These are phyloP conservation scores for Trichoderma gamsii DNA, from an alignment of 495 filamentous ascomycete species.

Conservation along the genomic window DNA sequence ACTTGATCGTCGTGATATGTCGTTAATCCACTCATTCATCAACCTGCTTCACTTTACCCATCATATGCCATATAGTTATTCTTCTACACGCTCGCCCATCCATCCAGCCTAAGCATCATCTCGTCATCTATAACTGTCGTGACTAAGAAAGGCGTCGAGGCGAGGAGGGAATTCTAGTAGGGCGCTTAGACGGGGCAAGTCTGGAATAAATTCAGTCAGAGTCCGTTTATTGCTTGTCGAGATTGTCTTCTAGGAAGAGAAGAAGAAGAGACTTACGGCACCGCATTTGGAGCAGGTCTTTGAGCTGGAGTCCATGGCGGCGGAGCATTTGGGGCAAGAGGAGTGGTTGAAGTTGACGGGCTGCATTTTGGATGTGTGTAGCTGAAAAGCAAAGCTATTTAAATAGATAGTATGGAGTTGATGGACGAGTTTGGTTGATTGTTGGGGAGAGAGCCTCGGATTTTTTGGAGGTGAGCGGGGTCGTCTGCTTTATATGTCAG, in stretches of 20 bases:
- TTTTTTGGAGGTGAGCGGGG: no score
- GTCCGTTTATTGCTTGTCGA: no score
- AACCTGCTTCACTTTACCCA: background rate
- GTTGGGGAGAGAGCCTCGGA: no score
- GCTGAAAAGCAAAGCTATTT: constrained; percentile 1
- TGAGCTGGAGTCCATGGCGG: constrained; percentile 29
- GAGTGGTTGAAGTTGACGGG: constrained; percentile 24
- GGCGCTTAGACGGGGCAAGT: constrained; percentile 24
- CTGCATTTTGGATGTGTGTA: constrained; percentile 35
- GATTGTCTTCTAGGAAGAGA: no score
- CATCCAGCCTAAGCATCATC: background rate
- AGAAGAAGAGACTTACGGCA: constrained; percentile 41
- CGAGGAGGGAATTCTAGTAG: background rate
- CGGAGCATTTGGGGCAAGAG: constrained; percentile 44
- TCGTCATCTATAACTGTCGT: background rate
- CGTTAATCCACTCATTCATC: background rate
- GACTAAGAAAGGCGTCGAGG: background rate
- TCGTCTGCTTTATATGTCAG: no score
- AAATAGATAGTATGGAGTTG: background rate
- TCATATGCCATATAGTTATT: no score
- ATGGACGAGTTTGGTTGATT: no score
- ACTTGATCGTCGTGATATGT: background rate
- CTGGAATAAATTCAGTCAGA: no score
- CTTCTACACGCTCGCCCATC: background rate
- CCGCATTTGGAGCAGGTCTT: constrained; percentile 46